Conservation (phyloP, 1,139 yeast genomes). For the Hyphopichia buzzinii region DNA sequence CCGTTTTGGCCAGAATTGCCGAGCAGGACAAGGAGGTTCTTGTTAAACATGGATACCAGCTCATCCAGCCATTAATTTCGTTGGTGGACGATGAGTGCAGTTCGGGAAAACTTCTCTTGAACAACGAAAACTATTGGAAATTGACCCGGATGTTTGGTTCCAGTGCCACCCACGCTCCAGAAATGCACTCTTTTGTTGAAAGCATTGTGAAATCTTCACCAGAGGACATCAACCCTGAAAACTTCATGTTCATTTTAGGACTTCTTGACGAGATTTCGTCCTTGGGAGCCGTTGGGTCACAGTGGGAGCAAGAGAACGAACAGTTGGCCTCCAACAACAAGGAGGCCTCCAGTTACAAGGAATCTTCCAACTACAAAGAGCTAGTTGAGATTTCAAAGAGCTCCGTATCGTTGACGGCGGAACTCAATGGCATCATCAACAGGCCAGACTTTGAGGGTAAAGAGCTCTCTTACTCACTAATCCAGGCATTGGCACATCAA, state of each 20-base stretch:
- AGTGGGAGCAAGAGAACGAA: conserved; percentile 59
- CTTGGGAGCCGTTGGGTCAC: conserved; percentile 78
- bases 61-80: conserved; percentile 54
- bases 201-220: conserved; percentile 38
- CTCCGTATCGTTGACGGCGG: conserved; percentile 61
- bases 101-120: conserved; percentile 38
- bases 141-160: conserved; percentile 58
- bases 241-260: conserved; percentile 65
- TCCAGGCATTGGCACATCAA: conserved; percentile 83
- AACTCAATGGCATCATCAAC: conserved; percentile 36
- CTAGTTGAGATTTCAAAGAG: conserved; percentile 57
- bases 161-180: conserved; percentile 47
- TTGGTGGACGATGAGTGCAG: conserved; percentile 50
- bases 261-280: conserved; percentile 79
- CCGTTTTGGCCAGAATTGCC: conserved; percentile 24
- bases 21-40: conserved; percentile 38
- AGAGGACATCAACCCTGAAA: conserved; percentile 40
- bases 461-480: conserved; percentile 53
- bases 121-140: conserved; percentile 62
- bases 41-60: conserved; percentile 46
- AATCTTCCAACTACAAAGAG: conserved; percentile 47
- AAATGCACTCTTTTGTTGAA: conserved; percentile 51
- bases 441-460: conserved; percentile 24
- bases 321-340: conserved; percentile 27
- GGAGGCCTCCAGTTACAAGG: conserved; percentile 16